Evolutionary conservation across 2,329 filamentous ascomycete species (phyloP), one percentile per base, ranked within the genome.

Genomic region (Dothiorella sarmentorum): DNA sequence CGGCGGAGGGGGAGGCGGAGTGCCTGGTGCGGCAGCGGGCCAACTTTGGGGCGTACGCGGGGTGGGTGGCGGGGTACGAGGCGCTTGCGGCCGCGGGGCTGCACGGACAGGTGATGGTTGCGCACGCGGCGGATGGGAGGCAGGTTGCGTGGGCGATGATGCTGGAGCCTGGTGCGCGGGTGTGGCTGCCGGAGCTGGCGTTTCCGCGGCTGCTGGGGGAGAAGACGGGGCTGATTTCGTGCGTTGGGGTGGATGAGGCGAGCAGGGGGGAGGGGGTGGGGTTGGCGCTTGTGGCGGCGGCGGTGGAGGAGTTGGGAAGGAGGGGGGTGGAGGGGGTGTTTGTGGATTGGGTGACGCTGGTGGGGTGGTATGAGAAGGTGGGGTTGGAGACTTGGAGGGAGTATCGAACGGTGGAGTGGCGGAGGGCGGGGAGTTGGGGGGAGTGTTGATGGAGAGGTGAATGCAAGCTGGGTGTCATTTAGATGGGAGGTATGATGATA

Each of bases 141-240:
- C 52, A 56, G 38, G 17, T 56, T 4, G 52, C 22, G 3, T 56
- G 52, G 52, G 18, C 52, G 18, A 43, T 56, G 52, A 56, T 56
- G 52, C 27, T 56, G 38, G 7, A 35, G 18, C 52, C 52, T 1
- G 52, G 38, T 0, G 24, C 40, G 10, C 11, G 11, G 2, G 52
- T 44, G 9, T 56, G 31, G 1, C 7, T 53, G 4, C 52, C 26
- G 0, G 52, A 56, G 3, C 13, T 56, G 26, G 52, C 52, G 2
- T 44, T 56, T 10, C 52, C 52, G 7, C 24, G 17, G 1, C 13
- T 56, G 17, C 10, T 43, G 27, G 52, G 38, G 1, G 26, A 44
- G 17, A 4, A 4, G 26, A 56, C 52, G 11, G 52, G 52, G 0
- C 13, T 56, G 11, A 3, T 56, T 4, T 37, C 52, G 17, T 56